A percentile compares a stretch with the other conserved stretches of the same genome.
Evolutionary conservation across 1,139 yeast genomes (phyloP).

Genomic region (Suhomyces yuchorum): DNA sequence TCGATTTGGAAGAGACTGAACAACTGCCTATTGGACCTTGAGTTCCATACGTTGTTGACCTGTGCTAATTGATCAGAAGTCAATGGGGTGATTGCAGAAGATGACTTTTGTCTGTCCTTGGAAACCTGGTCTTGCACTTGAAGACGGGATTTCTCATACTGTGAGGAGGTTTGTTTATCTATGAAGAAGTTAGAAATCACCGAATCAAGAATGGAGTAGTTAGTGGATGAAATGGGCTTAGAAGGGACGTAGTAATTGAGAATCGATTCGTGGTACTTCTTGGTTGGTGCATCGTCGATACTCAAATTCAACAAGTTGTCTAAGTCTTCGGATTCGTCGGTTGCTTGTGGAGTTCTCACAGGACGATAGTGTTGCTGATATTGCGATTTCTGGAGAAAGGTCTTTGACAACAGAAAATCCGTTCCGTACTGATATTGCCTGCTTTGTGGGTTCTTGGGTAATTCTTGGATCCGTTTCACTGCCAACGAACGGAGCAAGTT

Average conservation of each 20-base stretch:
- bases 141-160: slow-evolving; percentile 12
- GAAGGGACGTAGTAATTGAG: slow-evolving; percentile 16
- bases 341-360: not conserved
- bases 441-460: not conserved
- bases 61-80: slow-evolving; percentile 18
- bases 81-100: slow-evolving; percentile 15
- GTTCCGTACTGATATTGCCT: slow-evolving; percentile 17
- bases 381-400: slow-evolving; percentile 14
- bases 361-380: slow-evolving; percentile 18
- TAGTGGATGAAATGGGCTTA: slow-evolving; percentile 14
- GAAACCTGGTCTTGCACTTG: slow-evolving; percentile 13
- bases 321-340: slow-evolving; percentile 1
- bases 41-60: slow-evolving; percentile 30
- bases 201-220: slow-evolving; percentile 18
- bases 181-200: slow-evolving; percentile 18
- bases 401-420: slow-evolving; percentile 14
- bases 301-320: slow-evolving; percentile 8
- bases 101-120: slow-evolving; percentile 10
- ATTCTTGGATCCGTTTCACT: slow-evolving; percentile 6
- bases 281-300: slow-evolving; percentile 9
- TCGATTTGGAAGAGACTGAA: slow-evolving; percentile 51
- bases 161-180: slow-evolving; percentile 14
- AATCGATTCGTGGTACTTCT: slow-evolving; percentile 15
- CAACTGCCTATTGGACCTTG: slow-evolving; percentile 22
- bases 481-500: slow-evolving; percentile 13